Percentiles rank a stretch among this genome's conserved stretches.
Evolutionary conservation across 2,329 filamentous ascomycete genomes (phyloP).

Genomic region (Clonostachys sp.): DNA sequence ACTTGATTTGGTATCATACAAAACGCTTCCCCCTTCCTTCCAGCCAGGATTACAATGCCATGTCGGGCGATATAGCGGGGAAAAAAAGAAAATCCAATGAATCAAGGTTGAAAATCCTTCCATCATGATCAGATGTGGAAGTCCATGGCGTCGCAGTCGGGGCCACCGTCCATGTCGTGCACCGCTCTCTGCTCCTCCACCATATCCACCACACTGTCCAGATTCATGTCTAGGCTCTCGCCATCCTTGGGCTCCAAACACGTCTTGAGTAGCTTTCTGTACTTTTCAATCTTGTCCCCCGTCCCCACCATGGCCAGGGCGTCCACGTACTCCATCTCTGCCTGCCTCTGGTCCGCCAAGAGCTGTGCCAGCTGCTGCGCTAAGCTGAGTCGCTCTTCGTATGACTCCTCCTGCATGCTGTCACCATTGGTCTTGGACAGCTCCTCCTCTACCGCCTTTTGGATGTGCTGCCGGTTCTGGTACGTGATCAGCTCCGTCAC

Average conservation of each 20-base stretch:
- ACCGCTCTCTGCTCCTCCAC: constrained; percentile 53
- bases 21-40: too few relatives aligned
- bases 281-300: constrained; percentile 69
- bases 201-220: constrained; percentile 57
- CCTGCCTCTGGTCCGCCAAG: constrained; percentile 53
- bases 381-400: constrained; percentile 52
- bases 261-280: constrained; percentile 62
- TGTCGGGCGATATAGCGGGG: too few relatives aligned
- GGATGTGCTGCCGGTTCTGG: constrained; percentile 47
- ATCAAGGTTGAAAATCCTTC: too few relatives aligned
- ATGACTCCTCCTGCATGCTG: constrained; percentile 32
- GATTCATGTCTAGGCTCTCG: constrained; percentile 62
- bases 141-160: too few relatives aligned
- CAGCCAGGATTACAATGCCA: too few relatives aligned
- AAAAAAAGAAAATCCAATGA: too few relatives aligned
- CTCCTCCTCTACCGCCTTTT: constrained; percentile 25
- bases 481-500: constrained; percentile 43
- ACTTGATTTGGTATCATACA: too few relatives aligned
- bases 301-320: constrained; percentile 66
- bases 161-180: constrained; percentile 21
- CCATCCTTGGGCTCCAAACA: constrained; percentile 64
- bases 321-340: constrained; percentile 65
- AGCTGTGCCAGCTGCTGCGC: constrained; percentile 52
- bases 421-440: constrained; percentile 47
- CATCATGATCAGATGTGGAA: too few relatives aligned